Conservation (phyloP, 352 stramenopile species). For the Heterotrichella gracilis region DNA sequence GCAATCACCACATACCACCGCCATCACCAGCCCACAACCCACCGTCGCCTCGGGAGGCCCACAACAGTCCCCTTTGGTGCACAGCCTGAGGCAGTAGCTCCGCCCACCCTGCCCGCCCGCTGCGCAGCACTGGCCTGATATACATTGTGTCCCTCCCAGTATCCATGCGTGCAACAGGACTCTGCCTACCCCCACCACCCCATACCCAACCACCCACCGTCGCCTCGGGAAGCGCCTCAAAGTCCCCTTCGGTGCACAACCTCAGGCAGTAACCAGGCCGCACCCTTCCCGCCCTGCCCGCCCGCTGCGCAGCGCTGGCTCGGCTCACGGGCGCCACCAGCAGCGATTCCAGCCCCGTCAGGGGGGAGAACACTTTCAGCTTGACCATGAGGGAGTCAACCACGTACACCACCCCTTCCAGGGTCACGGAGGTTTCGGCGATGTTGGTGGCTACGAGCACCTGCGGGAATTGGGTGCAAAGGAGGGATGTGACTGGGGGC, state of each 20-base stretch:
- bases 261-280: constrained; percentile 53
- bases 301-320: constrained; percentile 29
- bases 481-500: no score
- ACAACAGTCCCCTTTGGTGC: no score
- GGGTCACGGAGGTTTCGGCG: constrained; percentile 69
- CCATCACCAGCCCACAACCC: no score
- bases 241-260: constrained; percentile 30
- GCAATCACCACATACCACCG: no score
- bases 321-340: constrained; percentile 30
- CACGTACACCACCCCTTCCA: constrained; percentile 52
- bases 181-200: no score
- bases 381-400: constrained; percentile 46
- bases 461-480: neutral
- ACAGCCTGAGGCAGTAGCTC: no score
- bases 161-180: no score
- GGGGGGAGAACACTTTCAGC: constrained; percentile 33
- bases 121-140: no score
- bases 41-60: no score
- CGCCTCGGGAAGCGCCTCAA: neutral
- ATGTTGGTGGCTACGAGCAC: constrained; percentile 76
- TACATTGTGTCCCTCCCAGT: no score
- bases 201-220: no score
- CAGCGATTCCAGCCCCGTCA: constrained; percentile 32
- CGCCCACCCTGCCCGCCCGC: no score
- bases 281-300: constrained; percentile 50